A percentile compares a stretch with the other conserved stretches of the same genome.
These are phyloP conservation scores for Tarenaya hassleriana DNA, from an alignment of 345 rosid species.

Conservation along the genomic window DNA sequence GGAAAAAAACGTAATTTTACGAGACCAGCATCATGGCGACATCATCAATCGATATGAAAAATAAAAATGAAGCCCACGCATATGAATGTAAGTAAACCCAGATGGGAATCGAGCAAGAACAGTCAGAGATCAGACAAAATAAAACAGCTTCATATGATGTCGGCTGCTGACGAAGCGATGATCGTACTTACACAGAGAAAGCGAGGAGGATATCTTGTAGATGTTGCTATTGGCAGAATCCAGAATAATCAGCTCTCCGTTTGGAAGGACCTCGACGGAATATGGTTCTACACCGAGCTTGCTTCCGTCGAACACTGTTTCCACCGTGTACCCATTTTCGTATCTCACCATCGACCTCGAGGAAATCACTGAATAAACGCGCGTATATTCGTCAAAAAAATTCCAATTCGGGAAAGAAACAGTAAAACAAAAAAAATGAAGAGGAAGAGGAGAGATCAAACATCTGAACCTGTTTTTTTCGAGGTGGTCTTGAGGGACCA, in stretches of 20 bases:
- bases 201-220: conserved; percentile 78
- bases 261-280: conserved; percentile 69
- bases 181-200: conserved; percentile 69
- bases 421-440: not conserved
- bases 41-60: too few species aligned
- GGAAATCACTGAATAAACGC: conserved; percentile 44
- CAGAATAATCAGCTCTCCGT: conserved; percentile 80
- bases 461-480: conserved; percentile 74
- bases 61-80: too few species aligned
- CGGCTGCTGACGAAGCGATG: not conserved
- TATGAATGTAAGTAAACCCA: too few species aligned
- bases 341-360: conserved; percentile 92
- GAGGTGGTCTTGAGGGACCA: conserved; percentile 89
- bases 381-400: conserved; percentile 12
- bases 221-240: conserved; percentile 90
- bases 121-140: not conserved
- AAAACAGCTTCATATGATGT: not conserved
- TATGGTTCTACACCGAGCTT: conserved; percentile 91
- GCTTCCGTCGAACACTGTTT: conserved; percentile 98
- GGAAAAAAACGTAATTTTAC: too few species aligned
- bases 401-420: conserved; percentile 7
- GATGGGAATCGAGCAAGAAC: too few species aligned
- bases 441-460: conserved; percentile 15
- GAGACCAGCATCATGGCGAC: too few species aligned
- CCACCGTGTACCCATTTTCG: conserved; percentile 90